Evolutionary conservation across 805 yeast species (phyloP), one percentile per base, ranked within the genome.

Genomic region (Saccharomycopsis sp.): DNA sequence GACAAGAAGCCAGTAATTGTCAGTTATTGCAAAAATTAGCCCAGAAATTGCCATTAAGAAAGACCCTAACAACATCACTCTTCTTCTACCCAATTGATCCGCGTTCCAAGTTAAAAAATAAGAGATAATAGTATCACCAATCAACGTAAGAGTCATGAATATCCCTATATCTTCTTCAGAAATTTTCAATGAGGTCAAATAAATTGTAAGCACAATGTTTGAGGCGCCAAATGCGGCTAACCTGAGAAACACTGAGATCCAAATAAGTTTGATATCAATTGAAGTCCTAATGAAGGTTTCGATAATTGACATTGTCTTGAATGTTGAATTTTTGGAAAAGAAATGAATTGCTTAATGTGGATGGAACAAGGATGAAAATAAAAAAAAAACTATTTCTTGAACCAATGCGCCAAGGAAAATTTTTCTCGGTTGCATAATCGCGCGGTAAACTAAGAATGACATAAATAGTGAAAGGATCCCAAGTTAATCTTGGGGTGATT

Each of bases 141-240:
- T 59, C 54, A 87, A 64, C 0, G 95, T 86, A 44, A 80, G 63
- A 1, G 94, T 74, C 95, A 87, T 86, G 59, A 87, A 87, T 34
- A 77, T 49, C 4, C 96, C 96, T 42, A 85, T 81, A 27, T 65
- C 58, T 1, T 74, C 57, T 48, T 82, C 85, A 0, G 74, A 55
- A 36, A 82, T 68, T 2, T 69, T 71, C 6, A 83, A 59, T 4
- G 71, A 67, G 39, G 71, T 73, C 34, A 87, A 67, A 51, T 77
- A 85, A 8, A 84, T 68, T 0, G 89, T 80, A 37, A 87, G 62
- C 5, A 86, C 79, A 64, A 86, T 88, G 56, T 85, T 85, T 11
- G 90, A 81, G 44, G 82, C 64, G 2, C 95, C 94, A 56, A 79
- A 87, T 2, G 90, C 80, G 39, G 77, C 61, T 72, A 84, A 70